Evolutionary conservation across 2,329 filamentous ascomycete species (phyloP), one percentile per base, ranked within the genome.

Genomic region (Arthrobotrys iridis): DNA sequence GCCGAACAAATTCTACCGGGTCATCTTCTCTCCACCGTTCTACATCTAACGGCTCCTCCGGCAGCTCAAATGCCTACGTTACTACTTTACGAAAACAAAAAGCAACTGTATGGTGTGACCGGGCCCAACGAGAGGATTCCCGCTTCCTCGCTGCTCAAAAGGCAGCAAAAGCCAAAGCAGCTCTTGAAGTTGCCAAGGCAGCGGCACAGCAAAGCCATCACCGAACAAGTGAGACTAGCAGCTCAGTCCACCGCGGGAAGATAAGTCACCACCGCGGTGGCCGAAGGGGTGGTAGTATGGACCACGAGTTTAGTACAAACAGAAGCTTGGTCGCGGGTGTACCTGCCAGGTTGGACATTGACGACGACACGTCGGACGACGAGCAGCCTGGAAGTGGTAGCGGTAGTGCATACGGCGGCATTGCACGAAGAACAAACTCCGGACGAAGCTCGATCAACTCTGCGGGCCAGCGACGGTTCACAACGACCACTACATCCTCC

Each of bases 41-140:
- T 15, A 46, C 71, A 2, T 75, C 71, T 11, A 75, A 75, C 40
- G 71, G 63, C 41, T 75, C 71, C 1, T 75, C 71, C 24, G 71
- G 71, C 18, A 75, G 63, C 22, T 75, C 90, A 1, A 86, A 86
- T n/a, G 90, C 93, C 77, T 99, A 99, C 82, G 95, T 99, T 59
- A 93, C 95, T 35, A 86, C 97, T n/a, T 90, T 99, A 84, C 89
- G 95, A 77, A 94, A 93, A 82, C 95, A 99, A 83, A 98, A 98
- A 82, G 95, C 93, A 30, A 99, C 95, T 0, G 95, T 99, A 3
- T 99, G 95, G 95, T 97, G 93, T 84, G 95, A 98, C 81, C 90
- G 93, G 63, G 88, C 94, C 7, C 95, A 99, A 82, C 89, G 92
- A 77, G 93, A 98, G 82, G 95, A 99, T 81, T 92, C 94, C 0